These are phyloP conservation scores for Cyberlindnera suaveolens DNA, from an alignment of 805 yeast species.

Conservation along the genomic window DNA sequence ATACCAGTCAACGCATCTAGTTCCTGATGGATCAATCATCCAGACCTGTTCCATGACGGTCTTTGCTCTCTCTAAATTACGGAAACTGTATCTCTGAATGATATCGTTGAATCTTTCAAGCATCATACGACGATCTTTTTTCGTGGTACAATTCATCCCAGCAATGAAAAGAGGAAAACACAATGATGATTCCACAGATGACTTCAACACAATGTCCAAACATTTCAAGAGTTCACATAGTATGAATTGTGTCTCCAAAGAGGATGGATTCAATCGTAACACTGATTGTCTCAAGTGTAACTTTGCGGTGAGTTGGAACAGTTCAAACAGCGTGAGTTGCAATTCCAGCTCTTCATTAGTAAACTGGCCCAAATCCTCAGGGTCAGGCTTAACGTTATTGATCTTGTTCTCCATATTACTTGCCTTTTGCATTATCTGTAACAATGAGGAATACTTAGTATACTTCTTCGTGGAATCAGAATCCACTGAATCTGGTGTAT, in stretches of 20 bases:
- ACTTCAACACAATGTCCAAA: slow-evolving; percentile 54
- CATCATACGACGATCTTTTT: slow-evolving; percentile 48
- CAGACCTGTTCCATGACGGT: slow-evolving; percentile 34
- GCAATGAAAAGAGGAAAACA: slow-evolving; percentile 77
- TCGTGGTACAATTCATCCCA: slow-evolving; percentile 58
- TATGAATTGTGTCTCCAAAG: slow-evolving; percentile 57
- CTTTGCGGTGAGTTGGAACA: slow-evolving; percentile 62
- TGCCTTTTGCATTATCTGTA: slow-evolving; percentile 28
- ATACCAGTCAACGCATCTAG: slow-evolving; percentile 67
- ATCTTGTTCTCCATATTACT: slow-evolving; percentile 43
- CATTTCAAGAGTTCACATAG: slow-evolving; percentile 47
- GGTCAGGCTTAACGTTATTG: slow-evolving; percentile 46
- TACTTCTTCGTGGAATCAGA: slow-evolving; percentile 10
- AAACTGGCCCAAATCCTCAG: slow-evolving; percentile 34
- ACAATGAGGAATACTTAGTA: slow-evolving; percentile 29
- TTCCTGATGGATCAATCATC: slow-evolving; percentile 43
- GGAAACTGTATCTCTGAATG: slow-evolving; percentile 59
- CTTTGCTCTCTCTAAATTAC: slow-evolving; percentile 46
- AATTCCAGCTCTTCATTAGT: slow-evolving; percentile 47
- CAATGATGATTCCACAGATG: slow-evolving; percentile 64
- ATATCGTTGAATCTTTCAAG: slow-evolving; percentile 45
- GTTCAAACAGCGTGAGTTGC: slow-evolving; percentile 66
- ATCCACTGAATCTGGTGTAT: slow-evolving; percentile 18
- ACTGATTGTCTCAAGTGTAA: slow-evolving; percentile 65
- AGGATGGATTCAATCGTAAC: slow-evolving; percentile 50